Evolutionary conservation across 73 alveolate species (phyloP), one percentile per base, ranked within the genome.

Genomic region (Paramecium caudatum): DNA sequence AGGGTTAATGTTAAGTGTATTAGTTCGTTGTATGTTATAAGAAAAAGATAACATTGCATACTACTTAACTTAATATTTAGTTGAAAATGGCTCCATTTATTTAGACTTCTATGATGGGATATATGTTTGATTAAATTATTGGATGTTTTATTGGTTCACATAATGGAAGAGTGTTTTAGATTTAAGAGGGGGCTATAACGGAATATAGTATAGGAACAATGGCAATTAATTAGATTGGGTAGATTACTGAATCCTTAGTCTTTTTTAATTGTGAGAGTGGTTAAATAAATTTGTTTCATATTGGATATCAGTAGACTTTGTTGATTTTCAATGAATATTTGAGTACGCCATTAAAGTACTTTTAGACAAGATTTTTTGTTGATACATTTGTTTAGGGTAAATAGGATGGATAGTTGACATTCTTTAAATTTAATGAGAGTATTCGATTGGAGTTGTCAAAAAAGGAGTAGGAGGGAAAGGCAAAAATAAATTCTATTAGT

Each of bases 331-430:
- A n/a, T n/a, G n/a, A n/a, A n/a, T 39, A 39, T 39, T 6, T 9
- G 9, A 6, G 9, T 39, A 39, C 5, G n/a, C 9, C 48, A 39
- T 39, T 6, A 39, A 6, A 39, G 5, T 39, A 39, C 5, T 39
- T 39, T 39, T 39, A 39, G 5, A 5, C 9, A 39, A 39, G 48
- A n/a, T n/a, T 39, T 5, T 39, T 5, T 39, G 9, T 6, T 39
- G 48, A 39, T 9, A 6, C 48, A 6, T 39, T 39, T 39, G 48
- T 39, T 39, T 39, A 9, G 9, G n/a, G 9, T 39, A 39, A 55
- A 55, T 8, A 55, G n/a, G 80, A 55, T 55, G 80, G 80, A 1
- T 27, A 55, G 30, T 27, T 55, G 45, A 55, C 80, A 1, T 55
- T 27, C 7, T 55, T 55, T 27, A 55, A 27, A 27, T 55, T 55